Evolutionary conservation across 371 early-diverging fungal species (phyloP), one percentile per base, ranked within the genome.

Genomic region (Batrachochytrium dendrobatidis): DNA sequence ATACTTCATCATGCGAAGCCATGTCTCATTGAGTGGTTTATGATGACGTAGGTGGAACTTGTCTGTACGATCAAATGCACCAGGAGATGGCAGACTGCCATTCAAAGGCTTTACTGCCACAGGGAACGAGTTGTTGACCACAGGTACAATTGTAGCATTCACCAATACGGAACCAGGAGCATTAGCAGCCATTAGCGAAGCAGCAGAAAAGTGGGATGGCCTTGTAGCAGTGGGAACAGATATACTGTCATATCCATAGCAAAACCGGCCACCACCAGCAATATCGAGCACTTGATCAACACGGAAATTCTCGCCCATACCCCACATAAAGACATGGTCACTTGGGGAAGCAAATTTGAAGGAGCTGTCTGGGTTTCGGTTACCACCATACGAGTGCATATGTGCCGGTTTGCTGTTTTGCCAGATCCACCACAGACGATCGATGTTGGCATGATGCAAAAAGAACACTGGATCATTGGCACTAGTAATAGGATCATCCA

Each of bases 401-500:
- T 46, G 30, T 22, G 26, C 12, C 6, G 56, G 56, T 35, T 56
- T 25, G 26, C 17, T 29, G 33, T 30, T 26, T 58, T 81, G 81
- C 70, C 74, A 76, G 34, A 69, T 54, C 52, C 49, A 34, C 83
- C 83, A 83, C 26, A 78, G 45, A 53, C 73, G 66, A 64, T 81
- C 79, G 33, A 79, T 58, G 60, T 68, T 75, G 59, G 67, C 57
- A 61, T 83, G 83, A 61, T 80, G 80, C 54, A 80, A 56, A 62
- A 63, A 80, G 64, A 81, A 81, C 15, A 80, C 56, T 32, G 80
- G 81, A 63, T 83, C 83, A 73, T 65, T 56, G 58, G 60, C 39
- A 44, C 55, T 48, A 1, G 51, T 28, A 7, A 44, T 20, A 24
- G 34, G 3, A 20, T 32, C 35, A 45, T 24, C 26, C 61, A 66